Percentiles rank a stretch among this genome's conserved stretches.
Conservation (phyloP, 2,329 filamentous ascomycete genomes). For the Cercospora nicotianae region DNA sequence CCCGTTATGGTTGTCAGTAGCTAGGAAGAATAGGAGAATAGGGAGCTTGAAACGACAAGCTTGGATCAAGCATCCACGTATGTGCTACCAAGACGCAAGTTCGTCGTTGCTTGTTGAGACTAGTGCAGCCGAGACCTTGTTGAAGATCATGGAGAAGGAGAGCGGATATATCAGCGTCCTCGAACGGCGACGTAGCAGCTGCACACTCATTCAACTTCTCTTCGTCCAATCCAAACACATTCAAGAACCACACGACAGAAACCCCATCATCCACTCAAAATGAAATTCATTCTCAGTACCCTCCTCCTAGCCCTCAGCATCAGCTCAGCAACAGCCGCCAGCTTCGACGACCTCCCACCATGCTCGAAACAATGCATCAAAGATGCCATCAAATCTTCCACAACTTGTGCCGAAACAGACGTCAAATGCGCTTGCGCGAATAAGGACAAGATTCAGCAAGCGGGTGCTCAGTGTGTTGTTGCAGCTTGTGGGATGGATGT, state of each 20-base stretch:
- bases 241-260: not conserved
- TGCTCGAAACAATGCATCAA: slow-evolving; percentile 2
- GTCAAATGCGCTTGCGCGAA: not conserved
- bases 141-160: slow-evolving; percentile 1
- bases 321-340: not conserved
- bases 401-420: not conserved
- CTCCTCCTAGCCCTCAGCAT: not conserved
- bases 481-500: not conserved
- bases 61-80: not conserved
- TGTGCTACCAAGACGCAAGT: not conserved
- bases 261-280: not conserved
- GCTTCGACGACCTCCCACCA: not conserved
- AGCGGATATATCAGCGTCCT: not conserved
- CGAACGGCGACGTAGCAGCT: not conserved
- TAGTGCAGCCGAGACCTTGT: not conserved
- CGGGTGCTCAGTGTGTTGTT: not conserved
- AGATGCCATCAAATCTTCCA: not conserved
- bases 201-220: not conserved
- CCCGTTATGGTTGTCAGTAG: not conserved
- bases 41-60: not conserved
- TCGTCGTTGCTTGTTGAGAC: slow-evolving; percentile 2
- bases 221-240: not conserved
- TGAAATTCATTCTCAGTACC: not conserved
- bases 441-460: not conserved
- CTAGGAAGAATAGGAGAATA: not conserved